Evolutionary conservation across 805 yeast species (phyloP).

Genomic region (Zygosaccharomyces bailii): DNA sequence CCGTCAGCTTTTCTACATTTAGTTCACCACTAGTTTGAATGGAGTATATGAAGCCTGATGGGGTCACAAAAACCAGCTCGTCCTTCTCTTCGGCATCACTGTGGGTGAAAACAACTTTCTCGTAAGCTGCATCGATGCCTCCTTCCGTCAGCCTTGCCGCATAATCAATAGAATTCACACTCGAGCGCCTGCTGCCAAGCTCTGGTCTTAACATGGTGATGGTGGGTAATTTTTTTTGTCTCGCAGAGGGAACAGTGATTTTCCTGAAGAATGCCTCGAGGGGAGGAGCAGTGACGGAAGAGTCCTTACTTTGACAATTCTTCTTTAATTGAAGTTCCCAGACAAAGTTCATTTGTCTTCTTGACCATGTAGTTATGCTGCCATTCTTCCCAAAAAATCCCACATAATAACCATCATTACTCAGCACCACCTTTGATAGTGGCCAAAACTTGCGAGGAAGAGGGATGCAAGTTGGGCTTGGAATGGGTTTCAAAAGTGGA

Average conservation of each 20-base stretch:
- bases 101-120: conserved; percentile 11
- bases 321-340: conserved; percentile 46
- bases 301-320: conserved; percentile 30
- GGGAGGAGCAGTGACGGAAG: conserved; percentile 37
- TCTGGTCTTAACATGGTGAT: conserved; percentile 6
- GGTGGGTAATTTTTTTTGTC: conserved; percentile 32
- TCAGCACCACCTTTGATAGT: conserved; percentile 50
- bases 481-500: conserved; percentile 50
- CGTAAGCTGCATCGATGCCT: conserved; percentile 22
- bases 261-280: conserved; percentile 60
- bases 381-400: conserved; percentile 54
- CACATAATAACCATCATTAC: conserved; percentile 57
- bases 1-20: conserved; percentile 35
- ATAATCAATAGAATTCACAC: conserved; percentile 15
- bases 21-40: conserved; percentile 40
- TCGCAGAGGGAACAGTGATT: conserved; percentile 46
- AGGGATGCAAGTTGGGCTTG: conserved; percentile 44
- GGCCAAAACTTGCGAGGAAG: conserved; percentile 54
- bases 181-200: conserved; percentile 9
- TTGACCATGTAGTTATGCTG: conserved; percentile 57
- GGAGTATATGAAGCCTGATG: conserved; percentile 48
- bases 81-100: conserved; percentile 27
- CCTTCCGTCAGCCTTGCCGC: conserved; percentile 24
- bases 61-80: conserved; percentile 51
- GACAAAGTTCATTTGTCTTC: conserved; percentile 50